These are phyloP conservation scores for Galerina sulciceps DNA, from an alignment of 768 basidiomycete species.

Conservation along the genomic window DNA sequence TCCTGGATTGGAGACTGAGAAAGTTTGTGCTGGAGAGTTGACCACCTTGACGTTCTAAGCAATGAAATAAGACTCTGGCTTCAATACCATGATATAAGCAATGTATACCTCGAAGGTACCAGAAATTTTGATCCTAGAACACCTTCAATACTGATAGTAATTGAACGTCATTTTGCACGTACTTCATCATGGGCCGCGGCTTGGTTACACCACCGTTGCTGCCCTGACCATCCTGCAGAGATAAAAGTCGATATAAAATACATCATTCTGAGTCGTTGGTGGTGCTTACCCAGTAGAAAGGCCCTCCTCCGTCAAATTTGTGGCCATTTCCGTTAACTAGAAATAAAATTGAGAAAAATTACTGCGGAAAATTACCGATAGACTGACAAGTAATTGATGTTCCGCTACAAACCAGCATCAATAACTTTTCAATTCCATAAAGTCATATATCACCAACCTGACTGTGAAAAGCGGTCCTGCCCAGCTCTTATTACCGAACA, in stretches of 20 bases:
- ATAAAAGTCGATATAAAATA: not conserved
- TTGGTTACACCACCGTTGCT: slow-evolving; percentile 41
- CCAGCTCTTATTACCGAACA: slow-evolving; percentile 58
- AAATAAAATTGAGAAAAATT: not conserved
- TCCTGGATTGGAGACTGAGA: slow-evolving; percentile 43
- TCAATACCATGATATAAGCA: not conserved
- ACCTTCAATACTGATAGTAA: not conserved
- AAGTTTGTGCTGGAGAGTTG: slow-evolving; percentile 45
- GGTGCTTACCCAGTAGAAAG: slow-evolving; percentile 42
- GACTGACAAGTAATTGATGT: slow-evolving; percentile 49
- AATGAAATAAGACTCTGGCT: not conserved
- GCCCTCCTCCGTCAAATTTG: slow-evolving; percentile 46
- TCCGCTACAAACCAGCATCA: slow-evolving; percentile 40
- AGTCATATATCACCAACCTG: slow-evolving; percentile 32
- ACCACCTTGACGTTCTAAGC: slow-evolving; percentile 41
- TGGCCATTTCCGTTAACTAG: slow-evolving; percentile 47
- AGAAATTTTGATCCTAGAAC: slow-evolving; percentile 38
- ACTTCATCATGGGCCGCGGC: slow-evolving; percentile 51
- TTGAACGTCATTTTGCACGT: not conserved
- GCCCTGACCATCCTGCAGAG: slow-evolving; percentile 41
- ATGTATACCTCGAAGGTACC: slow-evolving; percentile 36
- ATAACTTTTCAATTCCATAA: not conserved
- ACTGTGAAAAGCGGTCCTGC: slow-evolving; percentile 57
- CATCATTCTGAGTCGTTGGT: not conserved
- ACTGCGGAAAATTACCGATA: not conserved